Base-by-base conservation (phyloP, 257 asterid species). In the Mentha longifolia region DNA sequence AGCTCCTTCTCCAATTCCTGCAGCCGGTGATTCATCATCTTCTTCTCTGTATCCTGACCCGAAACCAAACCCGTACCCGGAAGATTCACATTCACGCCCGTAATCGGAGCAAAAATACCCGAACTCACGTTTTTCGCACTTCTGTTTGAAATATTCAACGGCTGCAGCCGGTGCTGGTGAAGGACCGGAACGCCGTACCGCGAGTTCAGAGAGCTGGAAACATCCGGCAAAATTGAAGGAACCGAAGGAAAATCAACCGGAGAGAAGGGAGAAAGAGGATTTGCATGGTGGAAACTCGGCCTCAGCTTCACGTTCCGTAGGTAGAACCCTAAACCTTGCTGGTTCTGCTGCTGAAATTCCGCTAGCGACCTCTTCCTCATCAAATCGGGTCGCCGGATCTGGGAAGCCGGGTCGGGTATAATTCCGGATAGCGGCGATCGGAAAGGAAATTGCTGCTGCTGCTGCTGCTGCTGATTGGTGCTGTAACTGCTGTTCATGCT, bases 1-100 rank as follows among this genome's bases (percentile, higher is more conserved):
- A 92, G 86, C 78, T 92, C 84, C 62, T 92, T 92, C 30, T 92
- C 98, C 56, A 92, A 79, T 74, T 92, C 92, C 12, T 79, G 90
- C 4, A 90, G 79, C 70, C 76, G 79, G 68, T 88, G 76, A 68
- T 85, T 80, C 88, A 88, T 79, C 88, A 83, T 81, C 71, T 75
- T 87, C 77, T 82, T 80, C 58, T 92, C 85, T 37, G 80, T 37
- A 14, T 78, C 83, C 17, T 51, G 50, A 7, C 61, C 69, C 70
- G 41, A 59, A 13, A 63, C 69, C 72, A 25, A 62, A 13, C 65
- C 72, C 51, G n/a, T 19, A 17, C 76, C 76, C 72, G 65, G 19
- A 11, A 51, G 3, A 41, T 28, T 33, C 11, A 56, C 14, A 41
- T 28, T 33, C 11, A 56, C 14, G 37, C 52, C 47, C 41, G 74